Conservation (phyloP, 78 protist genomes). For the Guillardia theta region DNA sequence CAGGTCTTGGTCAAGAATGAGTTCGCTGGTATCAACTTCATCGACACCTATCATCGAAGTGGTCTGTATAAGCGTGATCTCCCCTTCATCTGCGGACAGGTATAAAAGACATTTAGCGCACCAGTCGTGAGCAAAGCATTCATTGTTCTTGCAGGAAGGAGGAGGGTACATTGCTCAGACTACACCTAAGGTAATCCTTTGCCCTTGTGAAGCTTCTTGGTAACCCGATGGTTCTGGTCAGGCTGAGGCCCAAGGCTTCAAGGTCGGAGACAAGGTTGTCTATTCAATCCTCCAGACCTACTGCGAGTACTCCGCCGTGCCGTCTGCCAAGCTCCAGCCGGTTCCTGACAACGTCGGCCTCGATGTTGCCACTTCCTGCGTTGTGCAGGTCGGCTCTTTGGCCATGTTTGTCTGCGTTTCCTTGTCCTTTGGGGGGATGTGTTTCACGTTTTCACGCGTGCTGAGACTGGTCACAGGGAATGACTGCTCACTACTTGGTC, state of each 20-base stretch:
- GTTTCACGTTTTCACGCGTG: not conserved
- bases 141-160: not conserved
- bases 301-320: slow-evolving; percentile 37
- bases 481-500: not conserved
- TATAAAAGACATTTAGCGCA: too few relatives aligned
- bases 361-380: not conserved
- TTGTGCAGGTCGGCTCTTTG: too few relatives aligned
- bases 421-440: not conserved
- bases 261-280: not conserved
- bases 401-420: too few relatives aligned
- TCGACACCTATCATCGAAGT: slow-evolving; percentile 47
- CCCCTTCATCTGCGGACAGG: slow-evolving; percentile 47
- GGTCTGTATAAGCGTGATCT: slow-evolving; percentile 18
- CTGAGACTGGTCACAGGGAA: not conserved
- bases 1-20: slow-evolving; percentile 28
- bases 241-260: not conserved
- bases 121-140: not conserved
- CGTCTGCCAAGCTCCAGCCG: not conserved
- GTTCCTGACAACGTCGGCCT: not conserved
- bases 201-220: not conserved
- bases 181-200: not conserved
- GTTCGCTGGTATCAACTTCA: slow-evolving; percentile 49
- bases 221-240: not conserved
- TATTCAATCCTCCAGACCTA: slow-evolving; percentile 34
- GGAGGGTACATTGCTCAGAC: not conserved